Conservation (phyloP, 768 basidiomycete species). For the Sporobolomyces roseus region DNA sequence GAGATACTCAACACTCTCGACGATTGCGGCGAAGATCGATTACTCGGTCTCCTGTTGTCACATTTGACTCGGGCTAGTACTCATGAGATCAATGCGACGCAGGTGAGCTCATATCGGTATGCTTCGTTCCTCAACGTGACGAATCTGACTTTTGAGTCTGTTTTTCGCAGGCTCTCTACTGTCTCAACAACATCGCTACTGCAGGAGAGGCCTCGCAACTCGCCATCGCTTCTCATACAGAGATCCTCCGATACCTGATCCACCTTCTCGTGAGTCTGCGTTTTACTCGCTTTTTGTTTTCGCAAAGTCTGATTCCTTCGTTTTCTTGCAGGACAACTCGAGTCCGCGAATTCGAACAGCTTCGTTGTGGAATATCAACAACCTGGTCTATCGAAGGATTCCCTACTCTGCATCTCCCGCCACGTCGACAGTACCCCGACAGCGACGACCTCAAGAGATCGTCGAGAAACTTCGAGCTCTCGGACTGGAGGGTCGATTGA, state of each 20-base stretch:
- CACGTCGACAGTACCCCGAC: neutral
- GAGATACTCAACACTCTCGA: slow-evolving; percentile 22
- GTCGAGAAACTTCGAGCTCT: slow-evolving; percentile 38
- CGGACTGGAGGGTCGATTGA: slow-evolving; percentile 40
- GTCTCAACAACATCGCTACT: slow-evolving; percentile 42
- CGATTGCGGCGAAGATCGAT: slow-evolving; percentile 16
- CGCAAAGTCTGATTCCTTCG: neutral
- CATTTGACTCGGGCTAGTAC: neutral
- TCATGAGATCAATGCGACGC: no score
- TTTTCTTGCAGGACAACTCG: neutral
- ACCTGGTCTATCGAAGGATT: slow-evolving; percentile 34
- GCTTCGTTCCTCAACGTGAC: no score
- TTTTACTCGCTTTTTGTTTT: neutral
- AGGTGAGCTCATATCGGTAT: no score
- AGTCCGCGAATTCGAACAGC: slow-evolving; percentile 23
- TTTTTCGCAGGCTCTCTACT: slow-evolving; percentile 10
- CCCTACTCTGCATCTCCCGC: no score
- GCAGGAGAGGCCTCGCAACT: slow-evolving; percentile 30
- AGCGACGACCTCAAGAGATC: slow-evolving; percentile 17
- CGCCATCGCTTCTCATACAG: slow-evolving; percentile 38
- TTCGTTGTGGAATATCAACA: slow-evolving; percentile 40
- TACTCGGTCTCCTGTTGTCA: slow-evolving; percentile 25
- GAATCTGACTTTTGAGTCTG: no score
- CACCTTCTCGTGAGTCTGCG: slow-evolving; percentile 35
- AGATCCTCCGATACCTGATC: slow-evolving; percentile 24